Evolutionary conservation across 2,329 filamentous ascomycete species (phyloP).

Genomic region (Xylariomycetidae sp.): DNA sequence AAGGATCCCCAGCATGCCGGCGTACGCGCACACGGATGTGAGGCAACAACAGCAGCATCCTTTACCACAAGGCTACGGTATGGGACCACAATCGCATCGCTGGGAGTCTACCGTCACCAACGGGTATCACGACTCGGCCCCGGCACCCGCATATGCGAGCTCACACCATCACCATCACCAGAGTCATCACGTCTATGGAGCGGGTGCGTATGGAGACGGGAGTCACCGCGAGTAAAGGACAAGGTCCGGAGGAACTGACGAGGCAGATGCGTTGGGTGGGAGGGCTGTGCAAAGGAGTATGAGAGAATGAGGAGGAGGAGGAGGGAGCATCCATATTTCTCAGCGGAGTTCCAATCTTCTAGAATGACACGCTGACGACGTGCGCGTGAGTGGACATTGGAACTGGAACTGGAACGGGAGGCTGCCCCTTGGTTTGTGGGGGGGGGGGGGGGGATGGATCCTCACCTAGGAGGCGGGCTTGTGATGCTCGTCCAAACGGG

Average conservation of each 20-base stretch:
- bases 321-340: too few relatives aligned
- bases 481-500: too few relatives aligned
- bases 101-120: conserved; percentile 24
- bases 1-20: conserved; percentile 30
- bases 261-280: not conserved
- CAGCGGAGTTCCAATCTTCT: too few relatives aligned
- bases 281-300: too few relatives aligned
- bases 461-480: too few relatives aligned
- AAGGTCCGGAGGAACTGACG: conserved; percentile 1
- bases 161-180: conserved; percentile 25
- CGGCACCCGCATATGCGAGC: conserved; percentile 21
- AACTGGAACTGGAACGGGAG: too few relatives aligned
- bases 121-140: conserved; percentile 23
- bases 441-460: too few relatives aligned
- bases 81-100: conserved; percentile 27
- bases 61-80: conserved; percentile 31
- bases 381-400: too few relatives aligned
- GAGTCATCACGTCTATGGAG: conserved; percentile 37
- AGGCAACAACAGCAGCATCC: conserved; percentile 27
- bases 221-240: conserved; percentile 35
- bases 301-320: too few relatives aligned
- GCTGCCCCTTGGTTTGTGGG: too few relatives aligned
- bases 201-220: conserved; percentile 37
- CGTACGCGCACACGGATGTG: conserved; percentile 34
- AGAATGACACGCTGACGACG: too few relatives aligned